Evolutionary conservation across 306 rosid genomes (phyloP).

Genomic region (Sindora glabra): DNA sequence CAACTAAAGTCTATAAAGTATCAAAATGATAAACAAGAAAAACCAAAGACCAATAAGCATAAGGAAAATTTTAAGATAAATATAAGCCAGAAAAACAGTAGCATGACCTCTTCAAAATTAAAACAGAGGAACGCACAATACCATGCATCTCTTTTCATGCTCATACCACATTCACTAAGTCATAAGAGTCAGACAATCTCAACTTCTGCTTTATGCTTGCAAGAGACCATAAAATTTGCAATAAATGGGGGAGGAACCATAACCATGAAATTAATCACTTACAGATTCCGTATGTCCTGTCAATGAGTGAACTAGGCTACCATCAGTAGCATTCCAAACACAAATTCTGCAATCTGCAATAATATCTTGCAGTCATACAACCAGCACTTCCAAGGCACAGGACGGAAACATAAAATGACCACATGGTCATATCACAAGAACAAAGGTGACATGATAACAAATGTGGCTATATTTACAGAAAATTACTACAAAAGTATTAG

Average conservation of each 20-base stretch:
- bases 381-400: neutral
- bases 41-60: neutral
- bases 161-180: neutral
- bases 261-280: slow-evolving; percentile 33
- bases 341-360: slow-evolving; percentile 93
- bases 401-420: slow-evolving; percentile 5
- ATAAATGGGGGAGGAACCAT: neutral
- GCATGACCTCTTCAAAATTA: neutral
- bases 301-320: slow-evolving; percentile 94
- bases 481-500: neutral
- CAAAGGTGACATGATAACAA: slow-evolving; percentile 1
- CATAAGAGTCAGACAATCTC: neutral
- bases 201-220: neutral
- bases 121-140: slow-evolving; percentile 2
- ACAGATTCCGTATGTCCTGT: slow-evolving; percentile 96
- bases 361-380: slow-evolving; percentile 15
- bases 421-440: neutral
- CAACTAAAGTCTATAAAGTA: neutral
- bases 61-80: neutral
- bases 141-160: slow-evolving; percentile 6
- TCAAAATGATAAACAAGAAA: neutral
- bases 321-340: slow-evolving; percentile 99
- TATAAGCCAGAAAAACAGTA: neutral
- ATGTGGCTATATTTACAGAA: neutral
- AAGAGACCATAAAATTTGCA: neutral